A percentile compares a stretch with the other conserved stretches of the same genome.
Evolutionary conservation across 208 protist genomes (phyloP).

Genomic region (Trypanosoma melophagium): DNA sequence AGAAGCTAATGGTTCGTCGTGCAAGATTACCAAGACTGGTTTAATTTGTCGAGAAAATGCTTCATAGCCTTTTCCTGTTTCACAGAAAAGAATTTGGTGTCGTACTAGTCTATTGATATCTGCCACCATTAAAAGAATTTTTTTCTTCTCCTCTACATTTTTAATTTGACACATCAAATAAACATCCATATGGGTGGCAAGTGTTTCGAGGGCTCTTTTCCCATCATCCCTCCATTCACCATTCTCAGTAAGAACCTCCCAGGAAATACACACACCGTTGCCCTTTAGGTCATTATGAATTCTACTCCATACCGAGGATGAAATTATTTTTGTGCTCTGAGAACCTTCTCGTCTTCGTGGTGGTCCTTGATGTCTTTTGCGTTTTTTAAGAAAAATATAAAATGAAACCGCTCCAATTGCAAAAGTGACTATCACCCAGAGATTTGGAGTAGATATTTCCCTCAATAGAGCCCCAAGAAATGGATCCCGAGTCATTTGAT

Average conservation of each 20-base stretch:
- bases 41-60: conserved; percentile 83
- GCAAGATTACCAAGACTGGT: conserved; percentile 63
- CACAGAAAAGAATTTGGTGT: conserved; percentile 83
- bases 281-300: conserved; percentile 55
- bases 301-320: conserved; percentile 25
- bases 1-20: conserved; percentile 42
- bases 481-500: conserved; percentile 38
- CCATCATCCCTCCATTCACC: conserved; percentile 49
- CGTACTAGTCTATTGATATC: conserved; percentile 53
- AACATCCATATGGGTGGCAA: conserved; percentile 55
- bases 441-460: conserved; percentile 39
- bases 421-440: conserved; percentile 41
- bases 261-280: conserved; percentile 61
- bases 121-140: conserved; percentile 42
- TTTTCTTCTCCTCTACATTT: conserved; percentile 44
- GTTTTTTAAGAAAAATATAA: conserved; percentile 50
- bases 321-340: conserved; percentile 25
- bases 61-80: conserved; percentile 79
- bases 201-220: conserved; percentile 42
- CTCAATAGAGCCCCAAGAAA: conserved; percentile 63
- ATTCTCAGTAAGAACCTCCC: conserved; percentile 62
- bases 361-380: background rate
- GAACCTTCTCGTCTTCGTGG: background rate
- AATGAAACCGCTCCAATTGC: conserved; percentile 56
- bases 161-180: conserved; percentile 79